A percentile compares a stretch with the other conserved stretches of the same genome.
These are phyloP conservation scores for Pascua guehoae DNA, from an alignment of 1,284 basidiomycete genomes.

Conservation along the genomic window DNA sequence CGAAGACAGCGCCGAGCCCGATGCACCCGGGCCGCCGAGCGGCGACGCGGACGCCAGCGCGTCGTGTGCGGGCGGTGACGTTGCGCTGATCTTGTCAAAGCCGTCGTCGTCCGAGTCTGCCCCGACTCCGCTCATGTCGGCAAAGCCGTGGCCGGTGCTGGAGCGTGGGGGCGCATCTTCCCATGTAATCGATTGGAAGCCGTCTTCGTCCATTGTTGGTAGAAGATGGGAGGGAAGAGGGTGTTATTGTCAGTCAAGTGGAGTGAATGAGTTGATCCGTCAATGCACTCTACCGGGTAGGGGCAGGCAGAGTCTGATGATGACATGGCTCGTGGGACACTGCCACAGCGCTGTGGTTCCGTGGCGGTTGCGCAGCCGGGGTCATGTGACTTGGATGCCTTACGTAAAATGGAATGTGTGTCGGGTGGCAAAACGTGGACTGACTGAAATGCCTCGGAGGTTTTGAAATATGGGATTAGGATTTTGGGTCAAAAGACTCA, in stretches of 20 bases:
- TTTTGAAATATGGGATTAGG: too few relatives aligned
- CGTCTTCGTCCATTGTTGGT: constrained; percentile 39
- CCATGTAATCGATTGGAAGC: constrained; percentile 47
- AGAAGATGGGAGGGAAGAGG: constrained; percentile 8
- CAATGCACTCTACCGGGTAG: neutral
- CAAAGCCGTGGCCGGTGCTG: constrained; percentile 7
- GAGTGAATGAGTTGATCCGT: neutral
- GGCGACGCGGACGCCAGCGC: too few relatives aligned
- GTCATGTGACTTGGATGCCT: too few relatives aligned
- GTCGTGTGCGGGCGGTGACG: constrained; percentile 8
- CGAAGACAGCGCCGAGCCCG: neutral
- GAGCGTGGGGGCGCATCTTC: constrained; percentile 38
- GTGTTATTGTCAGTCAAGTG: neutral
- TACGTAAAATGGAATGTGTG: too few relatives aligned
- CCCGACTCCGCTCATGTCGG: constrained; percentile 22
- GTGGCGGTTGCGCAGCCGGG: too few relatives aligned
- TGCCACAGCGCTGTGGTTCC: too few relatives aligned
- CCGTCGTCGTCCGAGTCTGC: constrained; percentile 36
- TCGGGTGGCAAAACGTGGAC: too few relatives aligned
- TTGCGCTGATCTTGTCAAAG: constrained; percentile 41
- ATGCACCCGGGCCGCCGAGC: too few relatives aligned
- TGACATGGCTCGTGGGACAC: neutral
- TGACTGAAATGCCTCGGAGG: too few relatives aligned
- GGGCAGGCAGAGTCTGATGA: neutral
- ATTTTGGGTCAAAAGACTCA: too few relatives aligned